Conservation (phyloP, 306 rosid genomes). For the Vigna reflexopilosa region DNA sequence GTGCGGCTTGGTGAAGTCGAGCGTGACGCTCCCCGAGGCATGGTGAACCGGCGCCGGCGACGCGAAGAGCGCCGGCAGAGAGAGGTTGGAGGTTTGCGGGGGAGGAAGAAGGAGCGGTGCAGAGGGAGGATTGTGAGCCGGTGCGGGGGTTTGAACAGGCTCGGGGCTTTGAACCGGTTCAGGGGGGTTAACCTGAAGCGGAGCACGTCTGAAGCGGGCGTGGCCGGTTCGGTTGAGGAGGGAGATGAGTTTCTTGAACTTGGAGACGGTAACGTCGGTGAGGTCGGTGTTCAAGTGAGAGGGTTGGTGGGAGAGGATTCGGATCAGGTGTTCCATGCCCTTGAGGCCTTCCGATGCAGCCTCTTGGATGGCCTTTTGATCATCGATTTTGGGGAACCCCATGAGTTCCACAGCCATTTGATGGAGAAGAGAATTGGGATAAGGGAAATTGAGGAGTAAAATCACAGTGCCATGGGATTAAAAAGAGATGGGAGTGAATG, state of each 20-base stretch:
- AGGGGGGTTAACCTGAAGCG: conserved; percentile 26
- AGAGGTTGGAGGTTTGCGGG: not conserved
- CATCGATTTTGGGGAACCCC: conserved; percentile 72
- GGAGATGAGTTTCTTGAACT: conserved; percentile 75
- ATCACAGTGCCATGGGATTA: conserved; percentile 36
- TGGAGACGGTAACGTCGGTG: conserved; percentile 74
- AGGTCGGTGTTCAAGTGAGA: conserved; percentile 61
- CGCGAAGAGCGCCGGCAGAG: not conserved
- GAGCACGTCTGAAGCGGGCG: conserved; percentile 93
- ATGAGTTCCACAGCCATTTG: conserved; percentile 84
- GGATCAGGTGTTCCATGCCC: conserved; percentile 84
- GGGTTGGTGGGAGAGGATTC: conserved; percentile 63
- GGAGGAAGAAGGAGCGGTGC: not conserved
- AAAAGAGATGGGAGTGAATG: not conserved
- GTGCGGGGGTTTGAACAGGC: not conserved
- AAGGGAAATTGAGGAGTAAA: not conserved
- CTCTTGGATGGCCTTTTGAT: conserved; percentile 80
- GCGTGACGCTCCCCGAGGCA: conserved; percentile 58
- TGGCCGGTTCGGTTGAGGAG: conserved; percentile 86
- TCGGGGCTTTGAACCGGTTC: not conserved
- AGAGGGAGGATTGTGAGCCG: not conserved
- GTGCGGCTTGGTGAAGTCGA: conserved; percentile 77
- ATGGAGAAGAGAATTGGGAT: not conserved
- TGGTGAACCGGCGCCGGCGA: conserved; percentile 10
- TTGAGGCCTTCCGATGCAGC: conserved; percentile 87